These are phyloP conservation scores for Fusarium piperis DNA, from an alignment of 2,329 filamentous ascomycete species.

Conservation along the genomic window DNA sequence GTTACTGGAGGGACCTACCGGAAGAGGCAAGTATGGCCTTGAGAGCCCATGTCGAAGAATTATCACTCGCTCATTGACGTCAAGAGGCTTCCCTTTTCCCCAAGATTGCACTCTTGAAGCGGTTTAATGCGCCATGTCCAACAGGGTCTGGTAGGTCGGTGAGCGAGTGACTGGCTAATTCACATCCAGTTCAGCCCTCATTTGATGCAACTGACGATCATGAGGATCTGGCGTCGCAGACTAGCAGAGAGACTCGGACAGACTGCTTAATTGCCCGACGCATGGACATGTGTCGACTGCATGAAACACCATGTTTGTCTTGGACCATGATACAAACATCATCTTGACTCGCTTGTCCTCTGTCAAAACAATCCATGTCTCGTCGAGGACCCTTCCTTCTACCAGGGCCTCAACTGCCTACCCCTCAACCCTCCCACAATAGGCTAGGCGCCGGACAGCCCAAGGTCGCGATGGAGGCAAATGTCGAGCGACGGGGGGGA, in stretches of 20 bases:
- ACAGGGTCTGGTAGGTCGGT: slow-evolving; percentile 6
- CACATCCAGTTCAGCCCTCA: slow-evolving; percentile 6
- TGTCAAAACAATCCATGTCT: slow-evolving; percentile 12
- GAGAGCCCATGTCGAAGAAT: background rate
- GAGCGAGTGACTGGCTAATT: slow-evolving; percentile 27
- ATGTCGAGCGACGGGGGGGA: no score
- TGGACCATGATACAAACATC: background rate
- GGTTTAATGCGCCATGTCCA: slow-evolving; percentile 8
- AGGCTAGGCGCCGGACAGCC: slow-evolving; percentile 19
- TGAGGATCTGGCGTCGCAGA: slow-evolving; percentile 1
- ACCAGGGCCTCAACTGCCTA: background rate
- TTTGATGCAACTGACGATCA: slow-evolving; percentile 22
- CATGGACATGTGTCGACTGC: background rate
- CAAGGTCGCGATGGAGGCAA: slow-evolving; percentile 33
- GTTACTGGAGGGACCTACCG: slow-evolving; percentile 17
- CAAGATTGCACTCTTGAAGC: slow-evolving; percentile 23
- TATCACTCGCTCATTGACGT: slow-evolving; percentile 12
- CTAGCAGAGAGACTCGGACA: background rate
- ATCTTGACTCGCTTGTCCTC: background rate
- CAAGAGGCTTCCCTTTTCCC: slow-evolving; percentile 2
- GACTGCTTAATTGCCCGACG: background rate
- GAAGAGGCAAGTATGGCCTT: slow-evolving; percentile 15
- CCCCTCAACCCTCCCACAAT: slow-evolving; percentile 20
- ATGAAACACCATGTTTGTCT: background rate
- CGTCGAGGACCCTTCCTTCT: background rate